phyloP scores from a whole-genome alignment of 345 rosid species.

The Euclidium syriacum region DNA sequence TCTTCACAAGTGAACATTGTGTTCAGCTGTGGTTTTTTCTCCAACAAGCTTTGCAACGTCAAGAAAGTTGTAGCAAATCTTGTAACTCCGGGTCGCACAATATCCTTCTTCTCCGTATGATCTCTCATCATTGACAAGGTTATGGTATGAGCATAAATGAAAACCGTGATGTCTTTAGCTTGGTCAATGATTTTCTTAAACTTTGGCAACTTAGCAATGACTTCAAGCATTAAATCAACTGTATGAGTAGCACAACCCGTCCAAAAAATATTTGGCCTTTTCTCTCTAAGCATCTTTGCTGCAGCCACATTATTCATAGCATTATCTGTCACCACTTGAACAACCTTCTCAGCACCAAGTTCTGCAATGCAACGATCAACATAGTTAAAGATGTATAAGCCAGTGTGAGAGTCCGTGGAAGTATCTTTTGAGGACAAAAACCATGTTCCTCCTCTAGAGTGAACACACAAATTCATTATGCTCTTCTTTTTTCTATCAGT shows the following conservation, averaged over 20 bases:
- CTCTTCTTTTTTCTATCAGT: neutral
- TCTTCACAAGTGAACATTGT: neutral
- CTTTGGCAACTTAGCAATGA: neutral
- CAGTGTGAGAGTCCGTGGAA: neutral
- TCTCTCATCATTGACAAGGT: neutral
- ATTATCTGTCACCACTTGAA: neutral
- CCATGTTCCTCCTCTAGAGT: neutral
- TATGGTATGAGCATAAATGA: constrained; percentile 7
- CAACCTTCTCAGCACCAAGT: neutral
- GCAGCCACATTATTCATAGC: neutral
- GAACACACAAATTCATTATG: constrained; percentile 6
- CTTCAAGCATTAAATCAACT: neutral
- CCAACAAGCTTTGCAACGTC: neutral
- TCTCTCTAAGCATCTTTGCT: neutral
- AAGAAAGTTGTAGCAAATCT: constrained; percentile 1
- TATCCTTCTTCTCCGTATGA: neutral
- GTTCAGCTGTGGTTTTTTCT: neutral
- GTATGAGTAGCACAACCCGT: neutral
- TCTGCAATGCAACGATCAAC: neutral
- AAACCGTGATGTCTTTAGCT: neutral
- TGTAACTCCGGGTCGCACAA: neutral
- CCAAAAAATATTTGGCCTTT: neutral
- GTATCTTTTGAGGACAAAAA: neutral
- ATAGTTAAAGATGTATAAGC: neutral
- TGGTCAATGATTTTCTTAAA: neutral